Base-by-base conservation (phyloP, 176 grass and related monocot genomes). In the Carex kokanica region DNA sequence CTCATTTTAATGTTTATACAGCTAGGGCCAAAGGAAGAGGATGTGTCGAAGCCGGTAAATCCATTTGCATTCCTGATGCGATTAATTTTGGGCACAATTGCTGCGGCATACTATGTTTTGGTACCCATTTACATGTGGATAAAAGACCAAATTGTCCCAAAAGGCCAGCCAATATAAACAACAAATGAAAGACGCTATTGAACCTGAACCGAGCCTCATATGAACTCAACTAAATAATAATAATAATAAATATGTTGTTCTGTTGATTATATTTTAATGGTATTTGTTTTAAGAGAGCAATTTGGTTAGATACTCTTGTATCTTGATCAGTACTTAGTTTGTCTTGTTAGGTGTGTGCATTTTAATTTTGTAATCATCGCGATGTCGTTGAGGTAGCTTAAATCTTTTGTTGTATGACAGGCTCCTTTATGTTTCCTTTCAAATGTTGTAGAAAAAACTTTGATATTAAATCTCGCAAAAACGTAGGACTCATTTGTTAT, bases 101-200 rank as follows among this genome's bases (percentile, higher is more conserved):
- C 91, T 5, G 91, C 96, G 0, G 83, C 93, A 15, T 99, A 99
- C 83, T 99, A 80, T 81, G 91, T 95, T 84, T 88, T 99, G 72
- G 91, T 99, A 78, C 96, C 96, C 36, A 88, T 99, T 75, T 99
- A 99, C 84, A 99, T 99, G 96, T 99, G 96, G 96, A 92, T 95
- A 79, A 99, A 99, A 86, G 96, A 99, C 78, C 89, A 93, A 86
- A 93, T 99, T 66, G 80, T 90, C 38, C 93, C 96, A 47, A 99
- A 99, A 92, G 93, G 96, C 83, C 89, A 81, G 88, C 96, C 96
- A 0, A 97, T 97, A 85, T 97, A 71, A 88, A 21, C 56, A 78
- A 55, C 3, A 66, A 64, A 29, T 53, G 40, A 68, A 65, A 45
- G 36, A 38, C 36, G 38, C 32, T 2, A 0, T 63, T 1, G 54